These are phyloP conservation scores for Colletotrichum lentis DNA, from an alignment of 2,329 filamentous ascomycete genomes.

Conservation along the genomic window DNA sequence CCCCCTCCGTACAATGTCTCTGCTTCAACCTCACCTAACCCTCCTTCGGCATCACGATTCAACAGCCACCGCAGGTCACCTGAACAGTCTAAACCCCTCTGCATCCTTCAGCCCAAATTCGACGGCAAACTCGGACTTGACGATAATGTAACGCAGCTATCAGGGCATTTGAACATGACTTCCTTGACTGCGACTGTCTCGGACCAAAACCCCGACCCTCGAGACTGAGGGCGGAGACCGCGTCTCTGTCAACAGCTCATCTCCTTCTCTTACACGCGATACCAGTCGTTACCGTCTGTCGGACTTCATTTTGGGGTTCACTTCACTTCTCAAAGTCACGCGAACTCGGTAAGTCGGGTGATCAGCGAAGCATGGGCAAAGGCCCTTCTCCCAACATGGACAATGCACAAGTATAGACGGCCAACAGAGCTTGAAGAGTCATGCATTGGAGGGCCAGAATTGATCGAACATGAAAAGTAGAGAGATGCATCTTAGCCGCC, in stretches of 20 bases:
- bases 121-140: neutral
- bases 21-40: constrained; percentile 26
- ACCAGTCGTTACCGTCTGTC: neutral
- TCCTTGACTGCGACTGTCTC: neutral
- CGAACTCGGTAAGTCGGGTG: neutral
- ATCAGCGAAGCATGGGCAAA: neutral
- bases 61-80: constrained; percentile 17
- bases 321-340: neutral
- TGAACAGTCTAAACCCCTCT: constrained; percentile 1
- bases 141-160: neutral
- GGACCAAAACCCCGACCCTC: neutral
- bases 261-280: neutral
- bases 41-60: neutral
- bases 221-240: neutral
- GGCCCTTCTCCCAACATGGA: neutral
- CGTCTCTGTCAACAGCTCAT: neutral
- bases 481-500: neutral
- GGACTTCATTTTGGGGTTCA: neutral
- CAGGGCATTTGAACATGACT: neutral
- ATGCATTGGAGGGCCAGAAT: neutral
- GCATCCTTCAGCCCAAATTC: neutral
- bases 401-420: neutral
- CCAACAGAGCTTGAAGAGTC: neutral
- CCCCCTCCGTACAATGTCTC: neutral
- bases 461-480: neutral